A percentile compares a stretch with the other conserved stretches of the same genome.
Conservation (phyloP, 164 flowering plant genomes). For the Taxillus chinensis region DNA sequence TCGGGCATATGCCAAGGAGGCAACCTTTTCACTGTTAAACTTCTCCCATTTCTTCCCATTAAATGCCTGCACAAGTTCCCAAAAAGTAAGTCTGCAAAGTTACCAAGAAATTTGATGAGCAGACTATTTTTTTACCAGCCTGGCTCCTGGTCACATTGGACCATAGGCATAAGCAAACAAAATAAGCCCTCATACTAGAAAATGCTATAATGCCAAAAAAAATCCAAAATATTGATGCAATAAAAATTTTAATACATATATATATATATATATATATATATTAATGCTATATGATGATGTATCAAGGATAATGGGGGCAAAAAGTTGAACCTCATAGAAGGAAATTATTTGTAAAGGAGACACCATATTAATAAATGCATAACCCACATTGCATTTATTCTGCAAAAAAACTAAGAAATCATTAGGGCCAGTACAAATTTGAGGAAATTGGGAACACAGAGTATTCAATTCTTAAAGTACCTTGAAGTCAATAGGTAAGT, state of each 20-base stretch:
- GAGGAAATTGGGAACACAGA: background rate
- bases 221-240: background rate
- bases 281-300: background rate
- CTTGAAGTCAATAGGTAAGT: slow-evolving; percentile 54
- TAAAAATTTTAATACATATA: background rate
- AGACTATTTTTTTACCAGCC: background rate
- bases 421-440: background rate
- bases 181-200: too few relatives aligned
- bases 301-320: background rate
- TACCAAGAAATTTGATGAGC: too few relatives aligned
- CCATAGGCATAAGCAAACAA: too few relatives aligned
- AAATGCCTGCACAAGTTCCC: background rate
- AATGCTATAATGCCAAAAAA: background rate
- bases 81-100: too few relatives aligned
- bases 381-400: slow-evolving; percentile 57
- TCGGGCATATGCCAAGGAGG: slow-evolving; percentile 2
- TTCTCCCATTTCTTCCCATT: slow-evolving; percentile 2
- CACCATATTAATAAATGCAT: slow-evolving; percentile 49
- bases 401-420: slow-evolving; percentile 9
- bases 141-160: background rate
- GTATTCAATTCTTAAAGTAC: slow-evolving; percentile 8
- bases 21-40: slow-evolving; percentile 2
- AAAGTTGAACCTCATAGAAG: slow-evolving; percentile 32
- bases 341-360: slow-evolving; percentile 38
- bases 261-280: background rate